Percentiles rank a stretch among this genome's conserved stretches.
These are phyloP conservation scores for Lachnellula hyalina DNA, from an alignment of 2,329 filamentous ascomycete genomes.

Conservation along the genomic window DNA sequence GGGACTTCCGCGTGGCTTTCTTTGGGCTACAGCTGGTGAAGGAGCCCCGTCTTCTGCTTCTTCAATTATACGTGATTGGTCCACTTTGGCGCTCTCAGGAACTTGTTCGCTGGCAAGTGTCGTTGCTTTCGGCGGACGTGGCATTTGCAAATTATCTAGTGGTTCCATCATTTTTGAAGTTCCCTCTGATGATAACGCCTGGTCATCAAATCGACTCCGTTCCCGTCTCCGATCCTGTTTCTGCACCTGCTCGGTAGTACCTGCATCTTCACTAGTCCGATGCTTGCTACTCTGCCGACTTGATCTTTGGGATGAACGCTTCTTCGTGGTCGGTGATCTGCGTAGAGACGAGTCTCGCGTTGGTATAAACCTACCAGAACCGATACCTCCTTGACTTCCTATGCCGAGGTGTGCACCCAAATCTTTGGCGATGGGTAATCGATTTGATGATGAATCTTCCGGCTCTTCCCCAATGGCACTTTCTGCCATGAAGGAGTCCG, in stretches of 20 bases:
- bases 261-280: constrained; percentile 31
- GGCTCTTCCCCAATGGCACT: constrained; percentile 45
- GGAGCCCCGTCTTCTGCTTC: constrained; percentile 59
- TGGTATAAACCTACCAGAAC: constrained; percentile 50
- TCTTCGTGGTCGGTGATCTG: constrained; percentile 49
- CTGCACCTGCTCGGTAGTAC: constrained; percentile 19
- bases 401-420: constrained; percentile 10
- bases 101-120: constrained; percentile 19
- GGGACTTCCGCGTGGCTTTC: constrained; percentile 41
- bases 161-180: constrained; percentile 28
- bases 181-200: constrained; percentile 23
- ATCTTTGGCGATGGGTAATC: constrained; percentile 11
- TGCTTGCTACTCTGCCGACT: constrained; percentile 40
- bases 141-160: constrained; percentile 29
- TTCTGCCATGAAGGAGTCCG: constrained; percentile 31
- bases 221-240: constrained; percentile 19
- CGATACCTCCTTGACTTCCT: constrained; percentile 26
- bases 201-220: constrained; percentile 18
- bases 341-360: constrained; percentile 62
- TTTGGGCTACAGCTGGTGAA: constrained; percentile 62
- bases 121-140: constrained; percentile 23
- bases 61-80: constrained; percentile 13
- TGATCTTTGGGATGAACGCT: constrained; percentile 47
- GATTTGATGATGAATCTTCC: constrained; percentile 22
- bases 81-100: constrained; percentile 16